Conservation (phyloP, 345 rosid species). For the Eucalyptus regnans region DNA sequence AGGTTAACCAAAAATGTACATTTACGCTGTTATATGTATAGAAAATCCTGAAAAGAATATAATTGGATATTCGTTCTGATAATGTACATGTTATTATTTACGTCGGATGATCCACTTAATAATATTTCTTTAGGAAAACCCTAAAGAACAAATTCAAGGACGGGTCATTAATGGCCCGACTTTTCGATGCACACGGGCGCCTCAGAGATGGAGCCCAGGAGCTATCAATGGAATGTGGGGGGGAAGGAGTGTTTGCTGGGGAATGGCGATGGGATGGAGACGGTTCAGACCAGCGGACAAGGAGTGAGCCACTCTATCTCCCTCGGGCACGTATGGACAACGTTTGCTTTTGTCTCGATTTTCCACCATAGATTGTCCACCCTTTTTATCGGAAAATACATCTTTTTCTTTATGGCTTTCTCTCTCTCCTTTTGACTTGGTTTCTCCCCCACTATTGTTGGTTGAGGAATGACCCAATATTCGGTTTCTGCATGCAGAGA, state of each 20-base stretch:
- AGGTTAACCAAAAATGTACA: not conserved
- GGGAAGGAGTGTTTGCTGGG: not conserved
- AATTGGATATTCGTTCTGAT: not conserved
- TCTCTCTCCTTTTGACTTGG: not conserved
- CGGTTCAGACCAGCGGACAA: not conserved
- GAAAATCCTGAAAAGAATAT: not conserved
- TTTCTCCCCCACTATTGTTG: not conserved
- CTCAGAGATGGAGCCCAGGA: not conserved
- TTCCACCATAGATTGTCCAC: not conserved
- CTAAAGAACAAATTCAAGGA: not conserved
- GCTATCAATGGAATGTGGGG: not conserved
- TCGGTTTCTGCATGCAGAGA: not conserved
- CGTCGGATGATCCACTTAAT: not conserved
- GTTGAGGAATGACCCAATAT: not conserved
- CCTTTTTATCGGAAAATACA: not conserved
- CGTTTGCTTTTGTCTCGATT: not conserved
- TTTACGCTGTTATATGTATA: not conserved
- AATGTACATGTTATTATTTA: not conserved
- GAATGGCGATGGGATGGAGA: not conserved
- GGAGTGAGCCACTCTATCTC: not conserved
- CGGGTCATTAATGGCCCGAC: not conserved
- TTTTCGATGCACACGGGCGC: not conserved
- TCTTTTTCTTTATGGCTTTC: not conserved
- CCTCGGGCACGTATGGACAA: not conserved
- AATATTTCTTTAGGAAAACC: not conserved